phyloP scores from a whole-genome alignment of 139 green algal genomes.

The Chlorella vulgaris region DNA sequence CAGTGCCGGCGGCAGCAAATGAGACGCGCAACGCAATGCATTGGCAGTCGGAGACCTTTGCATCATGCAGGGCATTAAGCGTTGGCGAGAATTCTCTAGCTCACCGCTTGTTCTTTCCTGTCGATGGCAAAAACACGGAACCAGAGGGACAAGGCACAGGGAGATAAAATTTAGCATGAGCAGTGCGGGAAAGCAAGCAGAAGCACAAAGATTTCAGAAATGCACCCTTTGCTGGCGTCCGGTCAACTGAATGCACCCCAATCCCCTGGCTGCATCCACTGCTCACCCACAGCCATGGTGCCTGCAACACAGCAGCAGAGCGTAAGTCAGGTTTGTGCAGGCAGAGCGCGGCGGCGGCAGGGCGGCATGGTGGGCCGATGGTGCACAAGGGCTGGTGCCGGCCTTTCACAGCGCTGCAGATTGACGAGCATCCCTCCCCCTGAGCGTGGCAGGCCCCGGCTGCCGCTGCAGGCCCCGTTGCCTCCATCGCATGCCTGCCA shows the following conservation, averaged over 20 bases:
- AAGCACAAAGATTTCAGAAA: too few relatives aligned
- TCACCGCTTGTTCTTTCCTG: constrained; percentile 31
- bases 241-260: background rate
- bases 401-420: background rate
- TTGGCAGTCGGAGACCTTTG: background rate
- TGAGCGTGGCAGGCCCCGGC: background rate
- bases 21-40: background rate
- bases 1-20: background rate
- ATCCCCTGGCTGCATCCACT: background rate
- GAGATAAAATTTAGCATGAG: background rate
- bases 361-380: too few relatives aligned
- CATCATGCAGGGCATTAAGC: background rate
- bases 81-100: too few relatives aligned
- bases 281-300: constrained; percentile 20
- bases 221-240: too few relatives aligned
- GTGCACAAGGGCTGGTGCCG: background rate
- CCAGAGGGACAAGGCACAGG: background rate
- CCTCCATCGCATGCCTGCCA: background rate
- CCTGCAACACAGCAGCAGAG: constrained; percentile 2
- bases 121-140: background rate
- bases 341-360: background rate
- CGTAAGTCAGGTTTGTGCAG: background rate
- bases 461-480: background rate
- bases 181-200: too few relatives aligned
- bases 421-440: too few relatives aligned